Evolutionary conservation across 2,329 filamentous ascomycete genomes (phyloP).

Genomic region (Nemania sp.): DNA sequence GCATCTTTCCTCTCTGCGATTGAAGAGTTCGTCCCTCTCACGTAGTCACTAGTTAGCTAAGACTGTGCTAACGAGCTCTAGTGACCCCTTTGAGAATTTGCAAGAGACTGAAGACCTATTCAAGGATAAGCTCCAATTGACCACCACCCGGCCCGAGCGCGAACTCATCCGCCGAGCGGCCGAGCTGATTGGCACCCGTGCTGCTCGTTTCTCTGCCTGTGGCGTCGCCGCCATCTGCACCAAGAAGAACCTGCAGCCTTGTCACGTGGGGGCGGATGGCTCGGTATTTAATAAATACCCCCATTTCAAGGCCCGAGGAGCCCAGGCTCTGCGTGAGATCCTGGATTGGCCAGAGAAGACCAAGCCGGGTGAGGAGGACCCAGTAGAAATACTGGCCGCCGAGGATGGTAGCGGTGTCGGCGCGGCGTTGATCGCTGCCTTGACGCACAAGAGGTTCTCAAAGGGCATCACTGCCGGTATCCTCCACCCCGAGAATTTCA

Average conservation of each 20-base stretch:
- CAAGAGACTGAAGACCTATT: constrained; percentile 86
- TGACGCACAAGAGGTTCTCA: constrained; percentile 68
- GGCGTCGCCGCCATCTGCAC: constrained; percentile 95
- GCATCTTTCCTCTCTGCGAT: constrained; percentile 91
- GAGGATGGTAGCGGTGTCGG: constrained; percentile 98
- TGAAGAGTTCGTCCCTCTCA: constrained; percentile 68
- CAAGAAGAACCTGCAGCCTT: constrained; percentile 87
- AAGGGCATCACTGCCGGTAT: constrained; percentile 67
- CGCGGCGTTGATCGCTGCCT: constrained; percentile 85
- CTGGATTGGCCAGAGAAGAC: constrained; percentile 86
- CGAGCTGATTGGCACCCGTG: constrained; percentile 92
- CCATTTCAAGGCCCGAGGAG: constrained; percentile 92
- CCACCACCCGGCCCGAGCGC: constrained; percentile 75
- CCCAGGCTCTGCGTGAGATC: constrained; percentile 88
- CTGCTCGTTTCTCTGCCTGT: constrained; percentile 89
- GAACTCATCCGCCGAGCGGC: constrained; percentile 87
- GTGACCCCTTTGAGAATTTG: constrained; percentile 94
- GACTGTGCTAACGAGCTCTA: constrained; percentile 43
- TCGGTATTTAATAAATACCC: constrained; percentile 99
- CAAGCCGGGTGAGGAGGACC: constrained; percentile 74
- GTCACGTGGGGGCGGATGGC: constrained; percentile 95
- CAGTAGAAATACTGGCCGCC: constrained; percentile 83
- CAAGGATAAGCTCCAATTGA: constrained; percentile 72
- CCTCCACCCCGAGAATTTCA: constrained; percentile 67
- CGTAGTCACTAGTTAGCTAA: neutral